phyloP scores from a whole-genome alignment of 176 grass and related monocot genomes.

The Paspalum vaginatum region DNA sequence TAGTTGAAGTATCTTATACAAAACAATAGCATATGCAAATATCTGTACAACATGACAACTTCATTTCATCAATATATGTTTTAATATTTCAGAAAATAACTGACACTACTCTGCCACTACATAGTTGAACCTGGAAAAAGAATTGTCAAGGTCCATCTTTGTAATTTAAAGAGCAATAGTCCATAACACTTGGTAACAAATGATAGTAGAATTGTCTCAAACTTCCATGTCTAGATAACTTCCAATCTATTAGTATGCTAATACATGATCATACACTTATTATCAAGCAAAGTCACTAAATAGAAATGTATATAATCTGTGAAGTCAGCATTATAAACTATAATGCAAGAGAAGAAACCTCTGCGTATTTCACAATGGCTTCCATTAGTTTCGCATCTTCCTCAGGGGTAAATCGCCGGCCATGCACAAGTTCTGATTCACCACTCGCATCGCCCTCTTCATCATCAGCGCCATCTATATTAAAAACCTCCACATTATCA shows the following conservation, averaged over 20 bases:
- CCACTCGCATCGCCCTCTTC: neutral
- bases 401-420: slow-evolving; percentile 57
- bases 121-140: slow-evolving; percentile 13
- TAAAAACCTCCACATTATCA: slow-evolving; percentile 61
- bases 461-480: slow-evolving; percentile 16
- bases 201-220: neutral
- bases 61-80: neutral
- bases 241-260: neutral
- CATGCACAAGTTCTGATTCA: slow-evolving; percentile 49
- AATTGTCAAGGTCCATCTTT: neutral
- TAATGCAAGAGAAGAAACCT: slow-evolving; percentile 50
- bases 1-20: slow-evolving; percentile 9
- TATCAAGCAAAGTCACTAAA: slow-evolving; percentile 5
- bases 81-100: neutral
- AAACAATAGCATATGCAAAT: neutral
- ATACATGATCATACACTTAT: neutral
- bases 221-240: neutral
- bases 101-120: neutral
- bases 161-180: neutral
- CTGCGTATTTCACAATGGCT: slow-evolving; percentile 51
- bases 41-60: slow-evolving; percentile 18
- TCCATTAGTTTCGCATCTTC: slow-evolving; percentile 61
- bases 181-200: slow-evolving; percentile 4
- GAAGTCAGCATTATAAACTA: slow-evolving; percentile 2
- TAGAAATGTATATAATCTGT: neutral